A percentile compares a stretch with the other conserved stretches of the same genome.
Evolutionary conservation across 1,284 basidiomycete genomes (phyloP).

Genomic region (Ceratobasidium sp.): DNA sequence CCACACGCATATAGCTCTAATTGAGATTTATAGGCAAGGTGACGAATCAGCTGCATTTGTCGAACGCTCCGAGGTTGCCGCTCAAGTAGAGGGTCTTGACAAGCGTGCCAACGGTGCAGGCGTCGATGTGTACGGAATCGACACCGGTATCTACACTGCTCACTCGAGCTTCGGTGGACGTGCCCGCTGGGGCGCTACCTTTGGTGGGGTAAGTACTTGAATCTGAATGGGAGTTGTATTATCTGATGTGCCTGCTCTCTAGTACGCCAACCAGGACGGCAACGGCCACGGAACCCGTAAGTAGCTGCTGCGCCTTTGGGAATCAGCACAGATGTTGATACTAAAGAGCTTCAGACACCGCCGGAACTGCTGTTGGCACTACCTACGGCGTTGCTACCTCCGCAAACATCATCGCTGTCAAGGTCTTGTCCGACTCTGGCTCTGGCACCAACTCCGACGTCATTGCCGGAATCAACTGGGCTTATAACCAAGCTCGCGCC

Average conservation of each 20-base stretch:
- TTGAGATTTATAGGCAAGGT: neutral
- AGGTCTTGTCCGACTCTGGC: conserved; percentile 93
- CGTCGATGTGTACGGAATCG: conserved; percentile 29
- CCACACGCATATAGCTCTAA: too few species aligned
- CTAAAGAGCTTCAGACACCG: conserved; percentile 38
- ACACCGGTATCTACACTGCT: conserved; percentile 42
- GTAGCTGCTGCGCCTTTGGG: neutral
- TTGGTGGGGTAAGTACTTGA: conserved; percentile 5
- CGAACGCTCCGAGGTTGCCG: neutral
- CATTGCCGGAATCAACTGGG: conserved; percentile 83
- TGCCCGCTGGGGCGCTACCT: too few species aligned
- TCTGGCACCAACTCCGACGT: conserved; percentile 96
- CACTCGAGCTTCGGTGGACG: conserved; percentile 32
- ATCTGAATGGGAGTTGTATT: neutral
- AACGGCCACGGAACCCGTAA: conserved; percentile 8
- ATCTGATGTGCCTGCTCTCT: neutral
- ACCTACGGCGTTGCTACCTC: conserved; percentile 95
- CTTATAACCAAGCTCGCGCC: conserved; percentile 61
- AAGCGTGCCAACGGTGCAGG: conserved; percentile 25
- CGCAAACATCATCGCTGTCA: conserved; percentile 92
- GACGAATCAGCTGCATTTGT: neutral
- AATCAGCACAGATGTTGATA: neutral
- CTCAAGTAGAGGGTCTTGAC: neutral
- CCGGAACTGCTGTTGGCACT: conserved; percentile 56
- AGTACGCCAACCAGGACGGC: conserved; percentile 1